Conservation (phyloP, 257 asterid genomes). For the Scutellaria barbata region DNA sequence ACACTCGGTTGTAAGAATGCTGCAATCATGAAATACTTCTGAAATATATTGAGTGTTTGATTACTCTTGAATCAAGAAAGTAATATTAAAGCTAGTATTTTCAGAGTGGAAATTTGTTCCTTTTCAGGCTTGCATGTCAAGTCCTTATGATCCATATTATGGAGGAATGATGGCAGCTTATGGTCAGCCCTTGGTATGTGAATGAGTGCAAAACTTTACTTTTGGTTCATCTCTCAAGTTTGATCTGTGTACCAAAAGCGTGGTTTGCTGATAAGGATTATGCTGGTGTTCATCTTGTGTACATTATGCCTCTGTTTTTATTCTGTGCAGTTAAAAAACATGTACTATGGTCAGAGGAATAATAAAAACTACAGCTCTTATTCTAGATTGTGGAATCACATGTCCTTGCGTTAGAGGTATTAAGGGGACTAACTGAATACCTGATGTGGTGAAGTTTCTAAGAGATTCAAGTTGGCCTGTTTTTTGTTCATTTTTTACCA, state of each 20-base stretch:
- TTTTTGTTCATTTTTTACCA: neutral
- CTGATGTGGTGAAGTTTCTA: neutral
- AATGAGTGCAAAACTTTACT: neutral
- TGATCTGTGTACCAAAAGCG: neutral
- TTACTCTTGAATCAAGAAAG: slow-evolving; percentile 7
- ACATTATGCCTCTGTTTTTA: neutral
- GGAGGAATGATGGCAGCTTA: slow-evolving; percentile 81
- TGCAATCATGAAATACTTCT: slow-evolving; percentile 3
- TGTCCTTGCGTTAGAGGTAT: neutral
- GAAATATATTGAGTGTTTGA: neutral
- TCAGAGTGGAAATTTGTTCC: slow-evolving; percentile 4
- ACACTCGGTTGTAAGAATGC: slow-evolving; percentile 73
- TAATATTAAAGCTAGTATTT: slow-evolving; percentile 1
- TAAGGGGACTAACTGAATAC: neutral
- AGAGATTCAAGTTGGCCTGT: slow-evolving; percentile 6
- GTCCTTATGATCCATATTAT: slow-evolving; percentile 63
- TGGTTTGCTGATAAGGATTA: neutral
- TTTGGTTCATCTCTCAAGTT: slow-evolving; percentile 17
- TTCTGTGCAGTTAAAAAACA: neutral
- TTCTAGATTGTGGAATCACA: neutral
- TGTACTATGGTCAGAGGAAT: neutral
- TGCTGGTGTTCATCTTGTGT: neutral
- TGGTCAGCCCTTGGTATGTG: slow-evolving; percentile 81
- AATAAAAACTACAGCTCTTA: neutral
- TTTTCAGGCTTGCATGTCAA: slow-evolving; percentile 65